Percentiles rank a stretch among this genome's conserved stretches.
Conservation (phyloP, 768 basidiomycete genomes). For the Boletus speciosus region DNA sequence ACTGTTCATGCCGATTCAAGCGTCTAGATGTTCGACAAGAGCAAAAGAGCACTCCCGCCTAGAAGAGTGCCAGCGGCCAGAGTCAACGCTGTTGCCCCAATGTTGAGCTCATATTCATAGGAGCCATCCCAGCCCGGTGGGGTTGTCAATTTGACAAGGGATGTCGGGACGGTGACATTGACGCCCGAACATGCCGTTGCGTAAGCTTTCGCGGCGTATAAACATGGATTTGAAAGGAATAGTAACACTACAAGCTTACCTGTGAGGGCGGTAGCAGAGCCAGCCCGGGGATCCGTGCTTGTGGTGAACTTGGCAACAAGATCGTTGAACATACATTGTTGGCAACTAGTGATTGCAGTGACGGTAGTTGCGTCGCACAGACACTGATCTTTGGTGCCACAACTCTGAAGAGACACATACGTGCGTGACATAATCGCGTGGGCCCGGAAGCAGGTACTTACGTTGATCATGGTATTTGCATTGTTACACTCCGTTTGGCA, state of each 20-base stretch:
- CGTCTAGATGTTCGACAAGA: slow-evolving; percentile 52
- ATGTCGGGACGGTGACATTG: slow-evolving; percentile 39
- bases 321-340: slow-evolving; percentile 64
- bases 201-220: slow-evolving; percentile 45
- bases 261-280: slow-evolving; percentile 54
- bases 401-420: slow-evolving; percentile 30
- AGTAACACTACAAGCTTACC: slow-evolving; percentile 38
- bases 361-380: slow-evolving; percentile 50
- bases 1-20: background rate
- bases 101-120: slow-evolving; percentile 43
- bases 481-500: slow-evolving; percentile 27
- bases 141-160: slow-evolving; percentile 40
- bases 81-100: slow-evolving; percentile 41
- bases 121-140: slow-evolving; percentile 63
- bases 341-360: slow-evolving; percentile 45
- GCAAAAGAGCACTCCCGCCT: slow-evolving; percentile 43
- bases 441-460: slow-evolving; percentile 2
- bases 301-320: slow-evolving; percentile 49
- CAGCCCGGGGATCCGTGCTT: slow-evolving; percentile 50
- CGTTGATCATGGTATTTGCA: slow-evolving; percentile 25
- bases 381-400: slow-evolving; percentile 46
- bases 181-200: slow-evolving; percentile 41
- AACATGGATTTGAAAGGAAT: slow-evolving; percentile 3
- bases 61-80: slow-evolving; percentile 45
- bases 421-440: background rate